Percentiles rank a stretch among this genome's conserved stretches.
Evolutionary conservation across 768 basidiomycete genomes (phyloP).

Genomic region (Calocera cornea): DNA sequence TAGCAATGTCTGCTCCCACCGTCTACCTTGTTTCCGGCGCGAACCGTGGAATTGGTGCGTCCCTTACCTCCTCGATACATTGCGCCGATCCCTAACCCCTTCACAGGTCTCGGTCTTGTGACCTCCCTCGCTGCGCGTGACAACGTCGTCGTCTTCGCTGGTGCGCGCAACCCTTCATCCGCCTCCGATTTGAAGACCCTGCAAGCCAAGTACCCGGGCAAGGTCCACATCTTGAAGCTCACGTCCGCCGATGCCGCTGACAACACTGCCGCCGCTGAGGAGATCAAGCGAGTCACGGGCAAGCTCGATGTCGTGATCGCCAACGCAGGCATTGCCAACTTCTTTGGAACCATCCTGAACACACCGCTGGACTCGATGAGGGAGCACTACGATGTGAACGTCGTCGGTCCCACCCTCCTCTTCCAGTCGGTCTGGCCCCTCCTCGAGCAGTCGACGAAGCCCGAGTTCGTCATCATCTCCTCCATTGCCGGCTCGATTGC

Average conservation of each 20-base stretch:
- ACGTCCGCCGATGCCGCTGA: conserved; percentile 9
- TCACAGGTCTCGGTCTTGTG: conserved; percentile 1
- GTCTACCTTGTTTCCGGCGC: conserved; percentile 12
- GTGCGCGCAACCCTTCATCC: conserved; percentile 10
- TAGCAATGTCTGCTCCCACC: neutral
- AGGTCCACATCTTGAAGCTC: conserved; percentile 13
- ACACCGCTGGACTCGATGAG: neutral
- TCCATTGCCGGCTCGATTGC: conserved; percentile 5
- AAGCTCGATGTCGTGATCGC: conserved; percentile 17
- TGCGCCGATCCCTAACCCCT: too few species aligned
- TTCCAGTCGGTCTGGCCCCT: conserved; percentile 14
- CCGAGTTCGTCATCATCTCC: conserved; percentile 15
- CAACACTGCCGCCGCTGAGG: conserved; percentile 9
- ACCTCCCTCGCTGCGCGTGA: neutral
- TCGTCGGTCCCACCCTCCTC: conserved; percentile 14
- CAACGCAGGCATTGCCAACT: conserved; percentile 15
- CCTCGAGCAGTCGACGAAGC: conserved; percentile 1
- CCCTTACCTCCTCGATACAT: too few species aligned
- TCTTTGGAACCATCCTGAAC: neutral
- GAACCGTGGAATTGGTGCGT: conserved; percentile 10
- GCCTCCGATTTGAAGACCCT: conserved; percentile 9
- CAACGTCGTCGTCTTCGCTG: conserved; percentile 13
- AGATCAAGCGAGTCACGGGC: conserved; percentile 12
- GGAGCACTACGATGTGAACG: conserved; percentile 11
- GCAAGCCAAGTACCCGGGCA: neutral